Percentiles rank a stretch among this genome's conserved stretches.
Evolutionary conservation across 768 basidiomycete genomes (phyloP).

Genomic region (Termitomyces sp.): DNA sequence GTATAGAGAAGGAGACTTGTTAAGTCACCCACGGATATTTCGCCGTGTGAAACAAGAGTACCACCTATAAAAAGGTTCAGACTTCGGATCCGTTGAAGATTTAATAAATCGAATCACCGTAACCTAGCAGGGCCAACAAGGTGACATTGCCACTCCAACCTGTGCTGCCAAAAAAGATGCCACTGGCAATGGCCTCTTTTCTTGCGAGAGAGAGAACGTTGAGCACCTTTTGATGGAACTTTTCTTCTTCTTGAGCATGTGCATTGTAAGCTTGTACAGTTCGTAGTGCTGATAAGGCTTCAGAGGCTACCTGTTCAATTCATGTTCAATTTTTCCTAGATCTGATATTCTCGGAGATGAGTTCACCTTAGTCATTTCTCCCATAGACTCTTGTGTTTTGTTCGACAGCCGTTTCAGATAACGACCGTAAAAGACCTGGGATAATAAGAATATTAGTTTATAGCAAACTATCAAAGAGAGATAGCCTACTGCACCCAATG

Average conservation of each 20-base stretch:
- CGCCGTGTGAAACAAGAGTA: constrained; percentile 80
- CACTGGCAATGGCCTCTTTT: constrained; percentile 86
- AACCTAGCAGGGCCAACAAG: constrained; percentile 81
- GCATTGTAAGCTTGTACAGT: constrained; percentile 94
- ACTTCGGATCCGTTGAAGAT: neutral
- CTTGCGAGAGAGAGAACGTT: constrained; percentile 68
- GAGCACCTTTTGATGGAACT: constrained; percentile 65
- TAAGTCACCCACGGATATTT: constrained; percentile 88
- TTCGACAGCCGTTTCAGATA: constrained; percentile 91
- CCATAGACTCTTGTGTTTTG: constrained; percentile 89
- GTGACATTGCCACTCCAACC: constrained; percentile 95
- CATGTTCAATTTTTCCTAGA: neutral
- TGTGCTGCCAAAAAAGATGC: constrained; percentile 88
- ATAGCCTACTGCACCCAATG: constrained; percentile 66
- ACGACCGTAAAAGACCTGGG: constrained; percentile 91
- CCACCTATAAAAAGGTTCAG: constrained; percentile 51
- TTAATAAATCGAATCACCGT: constrained; percentile 43
- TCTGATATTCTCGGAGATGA: constrained; percentile 13
- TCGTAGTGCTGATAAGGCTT: constrained; percentile 80
- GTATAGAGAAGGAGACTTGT: constrained; percentile 89
- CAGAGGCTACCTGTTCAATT: constrained; percentile 65
- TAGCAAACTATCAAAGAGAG: neutral
- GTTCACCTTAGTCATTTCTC: constrained; percentile 82
- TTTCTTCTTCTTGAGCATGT: constrained; percentile 62
- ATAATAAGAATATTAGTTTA: neutral